Evolutionary conservation across 768 basidiomycete genomes (phyloP).

Genomic region (Mycena albidolilacea): DNA sequence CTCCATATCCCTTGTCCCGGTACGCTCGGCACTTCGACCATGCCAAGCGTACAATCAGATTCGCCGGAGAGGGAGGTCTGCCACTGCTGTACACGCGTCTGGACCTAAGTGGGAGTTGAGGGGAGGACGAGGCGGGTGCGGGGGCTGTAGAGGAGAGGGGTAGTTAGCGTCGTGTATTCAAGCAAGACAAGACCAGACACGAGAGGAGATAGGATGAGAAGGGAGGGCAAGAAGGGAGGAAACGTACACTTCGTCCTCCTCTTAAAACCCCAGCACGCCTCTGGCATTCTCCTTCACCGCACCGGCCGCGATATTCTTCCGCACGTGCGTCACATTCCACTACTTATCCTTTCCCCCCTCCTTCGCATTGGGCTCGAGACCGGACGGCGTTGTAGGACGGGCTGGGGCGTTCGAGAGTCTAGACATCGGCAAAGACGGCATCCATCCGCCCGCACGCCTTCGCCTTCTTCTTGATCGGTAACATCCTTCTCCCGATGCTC

Average conservation of each 20-base stretch:
- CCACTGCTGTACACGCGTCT: neutral
- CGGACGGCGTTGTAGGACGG: constrained; percentile 19
- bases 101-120: constrained; percentile 19
- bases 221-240: neutral
- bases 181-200: too few relatives aligned
- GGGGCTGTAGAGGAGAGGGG: constrained; percentile 11
- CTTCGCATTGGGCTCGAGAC: constrained; percentile 51
- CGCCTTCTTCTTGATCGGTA: constrained; percentile 68
- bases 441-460: constrained; percentile 58
- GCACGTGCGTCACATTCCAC: constrained; percentile 86
- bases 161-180: too few relatives aligned
- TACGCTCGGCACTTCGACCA: constrained; percentile 40
- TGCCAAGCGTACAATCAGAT: constrained; percentile 38
- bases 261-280: constrained; percentile 44
- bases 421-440: constrained; percentile 69
- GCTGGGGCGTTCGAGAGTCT: constrained; percentile 69
- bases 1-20: constrained; percentile 16
- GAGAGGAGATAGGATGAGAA: neutral
- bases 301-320: constrained; percentile 76
- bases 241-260: constrained; percentile 60
- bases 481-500: constrained; percentile 36
- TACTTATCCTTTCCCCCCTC: constrained; percentile 73
- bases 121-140: constrained; percentile 25
- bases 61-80: constrained; percentile 31
- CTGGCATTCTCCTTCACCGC: constrained; percentile 59